Base-by-base conservation (phyloP, 768 basidiomycete species). In the Lentinula edodes region DNA sequence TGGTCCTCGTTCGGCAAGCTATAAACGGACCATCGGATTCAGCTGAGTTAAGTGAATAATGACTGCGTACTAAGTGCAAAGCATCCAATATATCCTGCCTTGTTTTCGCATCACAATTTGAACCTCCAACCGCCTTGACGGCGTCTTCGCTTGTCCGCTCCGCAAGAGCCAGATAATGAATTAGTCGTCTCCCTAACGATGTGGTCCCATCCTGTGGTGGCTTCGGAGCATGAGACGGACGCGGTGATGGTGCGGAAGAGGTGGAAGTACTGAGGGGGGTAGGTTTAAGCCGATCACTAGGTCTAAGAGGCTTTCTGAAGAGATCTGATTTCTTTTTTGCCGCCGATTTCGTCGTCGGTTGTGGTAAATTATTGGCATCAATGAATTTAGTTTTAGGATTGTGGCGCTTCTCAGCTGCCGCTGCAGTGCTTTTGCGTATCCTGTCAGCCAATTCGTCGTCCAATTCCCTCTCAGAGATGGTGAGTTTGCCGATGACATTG, bases 401-500 rank as follows among this genome's bases (percentile, higher is more conserved):
- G 28, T 72, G 72, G 51, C 77, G 76, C 63, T 78, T 74, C 54
- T 74, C 75, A 23, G 74, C 78, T 58, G 78, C 79, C 67, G 77
- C 68, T 65, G 75, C 63, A 56, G 82, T 76, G 64, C 75, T 75
- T 75, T 84, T 71, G 73, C 78, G 75, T 62, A 83, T 69, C 63
- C 73, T 77, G 61, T 75, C 75, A 48, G 75, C 81, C 39, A 90
- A 78, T 66, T 89, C 80, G 53, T 83, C 83, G 54, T 86, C 84
- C 56, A 63, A 48, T 35, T 54, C 52, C 7, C 62, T 50, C 41
- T 61, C 61, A 38, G 58, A 48, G 38, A 91, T 84, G 39, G 75
- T 78, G 69, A 89, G 83, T 71, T 87, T 90, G 41, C 89, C 89
- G n/a, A 83, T 77, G 48, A 93, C 83, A 66, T 84, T 86, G 63